These are phyloP conservation scores for Cutaneotrichosporon spelunceum DNA, from an alignment of 1,284 basidiomycete genomes.

Conservation along the genomic window DNA sequence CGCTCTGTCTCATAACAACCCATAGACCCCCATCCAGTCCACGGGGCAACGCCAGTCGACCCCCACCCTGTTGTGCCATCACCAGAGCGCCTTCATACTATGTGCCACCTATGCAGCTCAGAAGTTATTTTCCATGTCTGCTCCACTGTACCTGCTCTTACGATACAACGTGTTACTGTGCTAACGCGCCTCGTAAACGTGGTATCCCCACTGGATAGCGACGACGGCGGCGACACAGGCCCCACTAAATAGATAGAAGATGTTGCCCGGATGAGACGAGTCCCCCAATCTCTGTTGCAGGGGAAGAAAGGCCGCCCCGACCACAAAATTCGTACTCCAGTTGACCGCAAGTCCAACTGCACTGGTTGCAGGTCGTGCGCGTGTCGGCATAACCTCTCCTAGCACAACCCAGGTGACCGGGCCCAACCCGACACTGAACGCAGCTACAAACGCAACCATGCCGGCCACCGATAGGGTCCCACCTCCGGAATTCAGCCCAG, in stretches of 20 bases:
- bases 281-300: conserved; percentile 35
- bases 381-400: conserved; percentile 38
- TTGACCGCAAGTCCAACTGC: conserved; percentile 41
- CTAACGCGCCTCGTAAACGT: background rate
- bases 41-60: background rate
- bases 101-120: background rate
- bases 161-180: background rate
- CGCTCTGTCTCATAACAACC: background rate
- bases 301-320: conserved; percentile 39
- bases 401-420: conserved; percentile 47
- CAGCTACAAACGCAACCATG: conserved; percentile 35
- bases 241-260: conserved; percentile 40
- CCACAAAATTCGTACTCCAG: conserved; percentile 40
- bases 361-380: conserved; percentile 38
- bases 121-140: conserved; percentile 25
- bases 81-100: background rate
- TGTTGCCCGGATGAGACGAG: conserved; percentile 41
- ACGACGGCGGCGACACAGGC: conserved; percentile 22
- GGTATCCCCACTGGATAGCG: conserved; percentile 8
- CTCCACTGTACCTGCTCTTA: no score
- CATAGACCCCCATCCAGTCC: background rate
- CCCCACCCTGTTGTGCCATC: background rate
- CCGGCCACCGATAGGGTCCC: conserved; percentile 26
- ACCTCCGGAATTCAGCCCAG: conserved; percentile 35
- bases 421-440: conserved; percentile 42